Evolutionary conservation across 768 basidiomycete genomes (phyloP).

Genomic region (Tulasnella calospora): DNA sequence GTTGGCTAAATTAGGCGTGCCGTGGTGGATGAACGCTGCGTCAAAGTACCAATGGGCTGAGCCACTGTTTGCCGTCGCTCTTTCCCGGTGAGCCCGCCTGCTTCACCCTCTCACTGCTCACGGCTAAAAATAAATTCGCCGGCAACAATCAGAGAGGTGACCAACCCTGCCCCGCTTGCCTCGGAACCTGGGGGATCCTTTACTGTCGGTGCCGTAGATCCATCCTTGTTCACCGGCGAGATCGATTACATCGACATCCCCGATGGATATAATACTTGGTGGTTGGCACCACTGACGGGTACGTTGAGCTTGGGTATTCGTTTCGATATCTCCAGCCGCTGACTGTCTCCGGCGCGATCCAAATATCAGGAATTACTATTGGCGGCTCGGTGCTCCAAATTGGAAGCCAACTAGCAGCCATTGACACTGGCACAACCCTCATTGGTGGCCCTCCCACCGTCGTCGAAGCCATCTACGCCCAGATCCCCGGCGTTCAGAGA

Average conservation of each 20-base stretch:
- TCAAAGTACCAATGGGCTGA: constrained; percentile 6
- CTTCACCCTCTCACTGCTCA: not conserved
- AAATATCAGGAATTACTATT: not conserved
- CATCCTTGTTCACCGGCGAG: constrained; percentile 19
- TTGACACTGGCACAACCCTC: constrained; percentile 29
- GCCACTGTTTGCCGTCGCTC: constrained; percentile 25
- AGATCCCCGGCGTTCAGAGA: constrained; percentile 11
- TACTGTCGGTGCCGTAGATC: constrained; percentile 15
- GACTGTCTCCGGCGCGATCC: not conserved
- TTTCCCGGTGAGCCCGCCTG: constrained; percentile 14
- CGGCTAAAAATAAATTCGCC: not conserved
- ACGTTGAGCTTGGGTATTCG: not conserved
- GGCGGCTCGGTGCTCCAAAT: not conserved
- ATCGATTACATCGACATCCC: constrained; percentile 25
- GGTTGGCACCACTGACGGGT: constrained; percentile 25
- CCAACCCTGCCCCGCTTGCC: not conserved
- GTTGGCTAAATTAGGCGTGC: constrained; percentile 23
- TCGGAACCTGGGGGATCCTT: constrained; percentile 12
- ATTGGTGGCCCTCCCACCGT: constrained; percentile 27
- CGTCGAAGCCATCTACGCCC: constrained; percentile 16
- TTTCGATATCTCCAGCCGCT: not conserved
- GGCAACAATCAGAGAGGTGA: not conserved
- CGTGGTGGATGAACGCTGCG: constrained; percentile 19
- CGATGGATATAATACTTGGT: constrained; percentile 23
- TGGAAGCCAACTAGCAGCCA: constrained; percentile 1